Conservation (phyloP, 257 asterid species). For the Paulownia fortunei region DNA sequence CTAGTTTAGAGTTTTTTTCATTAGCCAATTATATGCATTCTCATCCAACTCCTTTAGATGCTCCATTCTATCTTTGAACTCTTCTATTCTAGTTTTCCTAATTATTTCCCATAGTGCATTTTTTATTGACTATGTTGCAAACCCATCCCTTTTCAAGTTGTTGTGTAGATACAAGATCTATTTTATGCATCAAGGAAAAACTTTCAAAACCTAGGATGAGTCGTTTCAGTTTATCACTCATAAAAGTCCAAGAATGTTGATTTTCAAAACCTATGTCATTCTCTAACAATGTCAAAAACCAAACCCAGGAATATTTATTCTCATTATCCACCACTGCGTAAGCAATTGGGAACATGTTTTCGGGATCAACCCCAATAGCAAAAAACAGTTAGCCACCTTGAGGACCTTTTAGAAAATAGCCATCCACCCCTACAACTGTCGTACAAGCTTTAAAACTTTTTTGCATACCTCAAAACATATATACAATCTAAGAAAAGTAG, state of each 20-base stretch:
- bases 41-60: background rate
- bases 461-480: background rate
- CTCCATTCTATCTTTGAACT: background rate
- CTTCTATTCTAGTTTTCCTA: background rate
- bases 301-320: background rate
- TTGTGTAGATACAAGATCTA: background rate
- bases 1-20: background rate
- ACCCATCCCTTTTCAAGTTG: background rate
- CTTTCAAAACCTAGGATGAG: background rate
- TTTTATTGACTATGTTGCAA: background rate
- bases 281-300: background rate
- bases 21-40: background rate
- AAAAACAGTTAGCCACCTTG: background rate
- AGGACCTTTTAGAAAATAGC: background rate
- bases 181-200: background rate
- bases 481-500: background rate
- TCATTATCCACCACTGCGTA: background rate
- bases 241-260: background rate
- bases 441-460: background rate
- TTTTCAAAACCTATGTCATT: background rate
- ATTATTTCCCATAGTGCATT: background rate
- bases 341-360: background rate
- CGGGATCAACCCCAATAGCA: background rate
- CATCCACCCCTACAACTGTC: background rate
- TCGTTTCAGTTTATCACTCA: background rate